Base-by-base conservation (phyloP, 2,329 filamentous ascomycete species). In the Fusarium chlamydosporum region DNA sequence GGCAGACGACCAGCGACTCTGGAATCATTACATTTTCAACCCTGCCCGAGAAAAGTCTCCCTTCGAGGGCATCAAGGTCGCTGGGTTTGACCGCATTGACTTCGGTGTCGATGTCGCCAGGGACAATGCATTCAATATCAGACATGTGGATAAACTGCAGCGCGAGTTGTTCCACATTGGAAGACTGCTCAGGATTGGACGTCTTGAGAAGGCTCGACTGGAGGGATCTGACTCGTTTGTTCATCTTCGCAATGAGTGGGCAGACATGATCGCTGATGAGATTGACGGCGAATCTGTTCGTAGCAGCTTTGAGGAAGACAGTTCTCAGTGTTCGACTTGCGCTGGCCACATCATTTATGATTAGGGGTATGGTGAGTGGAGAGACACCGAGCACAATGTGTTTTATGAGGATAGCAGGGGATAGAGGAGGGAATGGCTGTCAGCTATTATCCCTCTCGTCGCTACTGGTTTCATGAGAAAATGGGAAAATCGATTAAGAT, bases 21-120 rank as follows among this genome's bases (percentile, higher is more conserved):
- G 64, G 64, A 71, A 71, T 34, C 18, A 41, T 8, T 59, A 45
- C n/a, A 42, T 68, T 7, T 48, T 70, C 13, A 38, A 68, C n/a
- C 65, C 65, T 18, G 26, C n/a, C 8, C 7, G 16, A 4, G n/a
- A 9, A 8, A 37, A 27, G n/a, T 34, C 40, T 9, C 4, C 9
- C 26, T 7, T 54, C 16, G 4, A n/a, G 5, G 12, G 26, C 6
- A 13, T 29, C 2, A 31, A 60, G 16, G 4, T 60, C 6, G 9
- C 43, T 5, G 40, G 33, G 11, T 33, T 60, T 8, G 31, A 60
- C 34, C 23, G 16, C 4, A 26, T 63, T 18, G n/a, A 37, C 15
- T 43, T 58, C 13, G 16, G 51, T 6, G 26, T 46, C 13, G 12
- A 13, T 26, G 35, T 31, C 31, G 4, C n/a, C 3, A 23, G 27